Evolutionary conservation across 2,329 filamentous ascomycete genomes (phyloP).

Genomic region (Exophiala lecanii-corni): DNA sequence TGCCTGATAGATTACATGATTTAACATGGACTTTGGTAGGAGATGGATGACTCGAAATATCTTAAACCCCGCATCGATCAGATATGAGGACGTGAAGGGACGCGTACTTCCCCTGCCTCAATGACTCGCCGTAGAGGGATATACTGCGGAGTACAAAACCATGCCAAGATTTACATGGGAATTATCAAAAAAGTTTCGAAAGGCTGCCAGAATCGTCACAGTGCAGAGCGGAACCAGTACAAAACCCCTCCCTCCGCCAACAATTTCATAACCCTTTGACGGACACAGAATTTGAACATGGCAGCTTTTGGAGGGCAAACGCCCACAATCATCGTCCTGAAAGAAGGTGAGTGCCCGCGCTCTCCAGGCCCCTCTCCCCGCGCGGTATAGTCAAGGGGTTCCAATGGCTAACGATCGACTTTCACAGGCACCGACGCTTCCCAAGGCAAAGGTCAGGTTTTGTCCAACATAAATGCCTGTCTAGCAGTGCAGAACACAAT

Average conservation of each 20-base stretch:
- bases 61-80: too few species aligned
- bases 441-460: slow-evolving; percentile 91
- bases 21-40: too few species aligned
- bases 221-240: neutral
- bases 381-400: neutral
- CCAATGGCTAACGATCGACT: slow-evolving; percentile 9
- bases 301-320: slow-evolving; percentile 89
- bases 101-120: neutral
- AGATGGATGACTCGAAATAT: too few species aligned
- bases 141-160: neutral
- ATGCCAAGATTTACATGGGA: slow-evolving; percentile 1
- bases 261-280: neutral
- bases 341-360: slow-evolving; percentile 67
- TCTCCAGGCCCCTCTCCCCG: slow-evolving; percentile 28
- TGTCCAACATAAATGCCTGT: slow-evolving; percentile 98
- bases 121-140: neutral
- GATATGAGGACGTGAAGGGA: too few species aligned
- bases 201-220: neutral
- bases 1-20: too few species aligned
- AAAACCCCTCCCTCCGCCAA: neutral
- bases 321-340: slow-evolving; percentile 95
- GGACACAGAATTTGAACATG: slow-evolving; percentile 15
- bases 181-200: slow-evolving; percentile 1
- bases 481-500: slow-evolving; percentile 92
- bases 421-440: slow-evolving; percentile 85